Evolutionary conservation across 768 basidiomycete genomes (phyloP).

Genomic region (Lentinula edodes): DNA sequence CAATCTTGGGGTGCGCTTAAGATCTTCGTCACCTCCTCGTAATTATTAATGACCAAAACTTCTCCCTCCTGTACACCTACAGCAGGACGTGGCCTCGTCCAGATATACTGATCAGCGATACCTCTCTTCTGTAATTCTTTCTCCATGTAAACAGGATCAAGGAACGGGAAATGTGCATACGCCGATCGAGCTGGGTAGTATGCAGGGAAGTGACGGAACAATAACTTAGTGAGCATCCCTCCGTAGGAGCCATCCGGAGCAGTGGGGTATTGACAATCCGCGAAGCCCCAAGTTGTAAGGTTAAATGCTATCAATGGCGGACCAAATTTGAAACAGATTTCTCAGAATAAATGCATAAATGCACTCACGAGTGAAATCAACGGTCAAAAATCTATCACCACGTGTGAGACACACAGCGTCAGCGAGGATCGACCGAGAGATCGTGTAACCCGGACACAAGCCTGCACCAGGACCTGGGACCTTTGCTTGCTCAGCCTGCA

Average conservation of each 20-base stretch:
- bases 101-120: constrained; percentile 45
- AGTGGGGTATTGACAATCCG: constrained; percentile 31
- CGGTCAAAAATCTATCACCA: constrained; percentile 50
- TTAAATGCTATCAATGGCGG: constrained; percentile 25
- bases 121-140: constrained; percentile 19
- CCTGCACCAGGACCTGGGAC: constrained; percentile 45
- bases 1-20: constrained; percentile 20
- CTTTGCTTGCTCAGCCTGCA: constrained; percentile 50
- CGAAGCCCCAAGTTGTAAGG: constrained; percentile 47
- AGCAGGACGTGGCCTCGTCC: constrained; percentile 42
- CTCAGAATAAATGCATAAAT: not conserved
- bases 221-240: constrained; percentile 66
- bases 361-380: constrained; percentile 42
- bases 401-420: constrained; percentile 50
- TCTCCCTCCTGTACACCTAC: not conserved
- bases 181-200: constrained; percentile 60
- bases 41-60: constrained; percentile 19
- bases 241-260: constrained; percentile 65
- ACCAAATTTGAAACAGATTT: not conserved
- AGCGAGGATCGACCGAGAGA: constrained; percentile 43
- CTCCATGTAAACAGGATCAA: constrained; percentile 46
- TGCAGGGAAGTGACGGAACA: constrained; percentile 67
- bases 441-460: constrained; percentile 57
- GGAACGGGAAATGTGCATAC: constrained; percentile 81
- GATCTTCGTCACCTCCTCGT: constrained; percentile 28